A percentile compares a stretch with the other conserved stretches of the same genome.
Evolutionary conservation across 1,139 yeast species (phyloP).

Genomic region (Lodderomyces jiufengensis): DNA sequence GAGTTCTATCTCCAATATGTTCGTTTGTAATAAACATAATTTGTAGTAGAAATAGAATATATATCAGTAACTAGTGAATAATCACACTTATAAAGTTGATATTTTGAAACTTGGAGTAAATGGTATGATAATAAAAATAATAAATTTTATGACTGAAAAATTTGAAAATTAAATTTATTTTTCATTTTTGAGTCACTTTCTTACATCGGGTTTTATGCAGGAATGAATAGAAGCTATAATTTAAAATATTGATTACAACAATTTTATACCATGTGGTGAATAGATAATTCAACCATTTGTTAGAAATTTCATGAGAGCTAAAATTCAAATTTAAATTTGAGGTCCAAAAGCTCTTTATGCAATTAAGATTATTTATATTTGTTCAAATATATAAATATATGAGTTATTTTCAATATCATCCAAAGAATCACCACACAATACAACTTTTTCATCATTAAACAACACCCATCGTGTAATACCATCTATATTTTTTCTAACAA

Average conservation of each 20-base stretch:
- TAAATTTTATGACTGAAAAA: constrained; percentile 2
- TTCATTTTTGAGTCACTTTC: neutral
- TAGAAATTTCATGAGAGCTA: no score
- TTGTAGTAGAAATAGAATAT: constrained; percentile 4
- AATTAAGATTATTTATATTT: no score
- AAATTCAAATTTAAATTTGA: no score
- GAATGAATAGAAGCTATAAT: no score
- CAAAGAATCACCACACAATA: constrained; percentile 58
- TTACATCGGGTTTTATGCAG: no score
- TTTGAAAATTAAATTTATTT: neutral
- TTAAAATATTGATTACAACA: no score
- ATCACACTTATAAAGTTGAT: no score
- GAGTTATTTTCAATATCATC: constrained; percentile 62
- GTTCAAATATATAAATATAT: constrained; percentile 55
- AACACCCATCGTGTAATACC: constrained; percentile 66
- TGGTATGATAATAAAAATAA: neutral
- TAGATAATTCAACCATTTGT: no score
- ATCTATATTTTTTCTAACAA: constrained; percentile 46
- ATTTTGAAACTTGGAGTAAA: neutral
- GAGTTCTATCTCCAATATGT: constrained; percentile 74
- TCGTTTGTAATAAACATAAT: constrained; percentile 80
- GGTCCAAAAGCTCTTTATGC: no score
- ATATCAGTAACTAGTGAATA: neutral
- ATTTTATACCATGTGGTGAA: no score
- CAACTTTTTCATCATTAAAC: constrained; percentile 93